These are phyloP conservation scores for Polysphondylium violaceum DNA, from an alignment of 78 protist genomes.

Conservation along the genomic window DNA sequence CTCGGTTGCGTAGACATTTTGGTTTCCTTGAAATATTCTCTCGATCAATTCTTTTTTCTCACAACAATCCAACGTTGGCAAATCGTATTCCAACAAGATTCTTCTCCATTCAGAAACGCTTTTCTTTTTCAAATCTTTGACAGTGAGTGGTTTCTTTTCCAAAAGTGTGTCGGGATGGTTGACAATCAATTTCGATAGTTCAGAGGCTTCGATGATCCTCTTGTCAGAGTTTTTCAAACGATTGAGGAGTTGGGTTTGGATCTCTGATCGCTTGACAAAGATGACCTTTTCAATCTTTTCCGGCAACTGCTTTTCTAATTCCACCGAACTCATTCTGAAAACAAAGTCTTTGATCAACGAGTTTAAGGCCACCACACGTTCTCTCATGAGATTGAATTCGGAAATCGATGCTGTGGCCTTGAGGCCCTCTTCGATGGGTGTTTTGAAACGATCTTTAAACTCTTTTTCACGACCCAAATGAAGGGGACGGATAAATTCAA, in stretches of 20 bases:
- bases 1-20: background rate
- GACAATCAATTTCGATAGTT: constrained; percentile 20
- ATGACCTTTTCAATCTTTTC: constrained; percentile 47
- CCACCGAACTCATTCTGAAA: constrained; percentile 26
- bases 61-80: constrained; percentile 31
- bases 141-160: constrained; percentile 31
- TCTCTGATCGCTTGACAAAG: constrained; percentile 10
- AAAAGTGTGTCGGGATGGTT: constrained; percentile 61
- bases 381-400: constrained; percentile 24
- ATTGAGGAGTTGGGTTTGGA: constrained; percentile 19
- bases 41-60: constrained; percentile 30
- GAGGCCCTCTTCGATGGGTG: constrained; percentile 77
- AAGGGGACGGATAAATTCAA: constrained; percentile 76
- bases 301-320: constrained; percentile 36
- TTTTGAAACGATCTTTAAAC: constrained; percentile 53
- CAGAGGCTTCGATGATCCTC: constrained; percentile 13
- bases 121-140: constrained; percentile 23
- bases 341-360: constrained; percentile 33
- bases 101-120: background rate
- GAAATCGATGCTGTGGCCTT: background rate
- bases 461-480: constrained; percentile 42
- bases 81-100: background rate
- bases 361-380: constrained; percentile 25
- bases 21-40: constrained; percentile 30
- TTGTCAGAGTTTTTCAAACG: background rate